phyloP scores from a whole-genome alignment of 2,329 filamentous ascomycete species.

The Nigrograna mackinnonii region DNA sequence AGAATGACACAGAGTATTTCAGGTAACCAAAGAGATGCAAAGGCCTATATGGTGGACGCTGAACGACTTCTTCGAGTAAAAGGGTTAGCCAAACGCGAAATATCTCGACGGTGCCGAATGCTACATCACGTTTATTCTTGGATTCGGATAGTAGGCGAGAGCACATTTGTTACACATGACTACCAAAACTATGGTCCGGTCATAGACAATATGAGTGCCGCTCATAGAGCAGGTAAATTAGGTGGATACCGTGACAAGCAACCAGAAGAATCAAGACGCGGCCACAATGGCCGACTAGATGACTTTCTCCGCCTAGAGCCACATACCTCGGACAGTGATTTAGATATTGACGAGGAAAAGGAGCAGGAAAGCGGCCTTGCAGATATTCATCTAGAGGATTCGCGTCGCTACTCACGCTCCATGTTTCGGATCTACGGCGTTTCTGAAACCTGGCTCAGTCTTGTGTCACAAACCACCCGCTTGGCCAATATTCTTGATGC shows the following conservation, averaged over 20 bases:
- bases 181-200: slow-evolving; percentile 8
- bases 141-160: slow-evolving; percentile 20
- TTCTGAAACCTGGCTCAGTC: slow-evolving; percentile 48
- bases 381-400: slow-evolving; percentile 41
- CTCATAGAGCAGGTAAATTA: background rate
- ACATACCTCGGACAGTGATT: slow-evolving; percentile 39
- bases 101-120: slow-evolving; percentile 47
- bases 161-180: slow-evolving; percentile 37
- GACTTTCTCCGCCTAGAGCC: slow-evolving; percentile 44
- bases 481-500: slow-evolving; percentile 41
- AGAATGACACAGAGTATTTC: too few relatives aligned
- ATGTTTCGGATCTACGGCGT: slow-evolving; percentile 49
- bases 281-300: slow-evolving; percentile 36
- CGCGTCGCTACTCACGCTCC: slow-evolving; percentile 28
- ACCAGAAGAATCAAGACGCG: slow-evolving; percentile 16
- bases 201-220: slow-evolving; percentile 34
- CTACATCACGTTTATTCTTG: slow-evolving; percentile 44
- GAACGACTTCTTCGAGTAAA: slow-evolving; percentile 48
- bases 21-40: slow-evolving; percentile 37
- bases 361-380: slow-evolving; percentile 32
- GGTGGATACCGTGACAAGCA: slow-evolving; percentile 13
- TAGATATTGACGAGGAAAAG: slow-evolving; percentile 44
- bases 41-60: slow-evolving; percentile 47
- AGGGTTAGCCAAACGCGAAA: slow-evolving; percentile 40
- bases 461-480: slow-evolving; percentile 49